Evolutionary conservation across 768 basidiomycete genomes (phyloP).

Genomic region (Xerocomus spinulosus): DNA sequence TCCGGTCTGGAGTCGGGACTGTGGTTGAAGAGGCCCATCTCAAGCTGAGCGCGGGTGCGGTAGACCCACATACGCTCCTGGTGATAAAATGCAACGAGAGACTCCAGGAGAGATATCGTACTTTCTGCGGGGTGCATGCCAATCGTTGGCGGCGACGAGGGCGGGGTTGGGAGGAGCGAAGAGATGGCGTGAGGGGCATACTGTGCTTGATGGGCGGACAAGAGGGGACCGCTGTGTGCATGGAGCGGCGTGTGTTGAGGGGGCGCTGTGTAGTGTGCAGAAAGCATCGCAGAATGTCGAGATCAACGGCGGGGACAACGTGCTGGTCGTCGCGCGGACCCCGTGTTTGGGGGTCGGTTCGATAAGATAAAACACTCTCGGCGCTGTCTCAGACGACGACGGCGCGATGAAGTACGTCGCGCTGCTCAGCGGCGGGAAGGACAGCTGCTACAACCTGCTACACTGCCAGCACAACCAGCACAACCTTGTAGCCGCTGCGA

Average conservation of each 20-base stretch:
- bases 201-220: slow-evolving; percentile 21
- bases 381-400: neutral
- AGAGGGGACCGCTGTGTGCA: slow-evolving; percentile 21
- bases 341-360: slow-evolving; percentile 18
- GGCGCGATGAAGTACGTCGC: slow-evolving; percentile 83
- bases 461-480: slow-evolving; percentile 88
- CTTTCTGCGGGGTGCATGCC: slow-evolving; percentile 37
- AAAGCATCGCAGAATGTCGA: slow-evolving; percentile 61
- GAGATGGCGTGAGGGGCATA: slow-evolving; percentile 25
- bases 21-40: slow-evolving; percentile 38
- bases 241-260: slow-evolving; percentile 28
- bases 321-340: no score
- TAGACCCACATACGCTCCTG: slow-evolving; percentile 70
- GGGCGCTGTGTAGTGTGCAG: slow-evolving; percentile 33
- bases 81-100: slow-evolving; percentile 63
- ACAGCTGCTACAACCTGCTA: slow-evolving; percentile 91
- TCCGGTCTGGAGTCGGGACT: slow-evolving; percentile 7
- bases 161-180: slow-evolving; percentile 33
- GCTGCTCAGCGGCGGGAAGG: slow-evolving; percentile 95
- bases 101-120: slow-evolving; percentile 58
- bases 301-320: neutral
- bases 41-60: slow-evolving; percentile 57
- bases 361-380: slow-evolving; percentile 16
- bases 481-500: slow-evolving; percentile 81
- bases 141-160: slow-evolving; percentile 29